Conservation (phyloP, 352 stramenopile species). For the Phytophthora boehmeriae region DNA sequence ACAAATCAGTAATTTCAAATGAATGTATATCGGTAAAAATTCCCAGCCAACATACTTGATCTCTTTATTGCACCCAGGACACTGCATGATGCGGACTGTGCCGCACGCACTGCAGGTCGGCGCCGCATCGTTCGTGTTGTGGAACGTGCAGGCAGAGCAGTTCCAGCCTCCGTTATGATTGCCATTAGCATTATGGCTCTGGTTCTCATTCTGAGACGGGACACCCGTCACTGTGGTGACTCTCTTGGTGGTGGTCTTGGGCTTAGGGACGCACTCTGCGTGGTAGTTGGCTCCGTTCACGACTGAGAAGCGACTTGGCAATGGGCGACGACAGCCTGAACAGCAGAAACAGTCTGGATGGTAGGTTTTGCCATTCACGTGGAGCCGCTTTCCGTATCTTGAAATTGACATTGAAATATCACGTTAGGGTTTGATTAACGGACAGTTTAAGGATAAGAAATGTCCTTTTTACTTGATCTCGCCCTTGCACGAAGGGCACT, state of each 20-base stretch:
- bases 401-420: background rate
- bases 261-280: constrained; percentile 37
- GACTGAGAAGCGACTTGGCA: constrained; percentile 47
- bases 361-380: constrained; percentile 45
- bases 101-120: constrained; percentile 30
- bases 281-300: constrained; percentile 49
- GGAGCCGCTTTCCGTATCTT: constrained; percentile 46
- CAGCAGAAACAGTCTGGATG: constrained; percentile 62
- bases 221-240: constrained; percentile 13
- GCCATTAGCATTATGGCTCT: constrained; percentile 19
- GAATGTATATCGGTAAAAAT: too few relatives aligned
- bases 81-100: constrained; percentile 34
- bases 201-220: constrained; percentile 16
- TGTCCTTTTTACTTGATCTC: constrained; percentile 41
- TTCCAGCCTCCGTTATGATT: constrained; percentile 29
- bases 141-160: constrained; percentile 42
- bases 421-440: background rate
- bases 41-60: constrained; percentile 28
- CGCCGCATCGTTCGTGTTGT: constrained; percentile 33
- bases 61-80: constrained; percentile 30
- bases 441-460: background rate
- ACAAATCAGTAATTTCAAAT: background rate
- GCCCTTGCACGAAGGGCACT: constrained; percentile 42
- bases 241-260: constrained; percentile 19
- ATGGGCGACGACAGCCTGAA: constrained; percentile 36